These are phyloP conservation scores for Ceratocystis harringtonii DNA, from an alignment of 2,329 filamentous ascomycete species.

Conservation along the genomic window DNA sequence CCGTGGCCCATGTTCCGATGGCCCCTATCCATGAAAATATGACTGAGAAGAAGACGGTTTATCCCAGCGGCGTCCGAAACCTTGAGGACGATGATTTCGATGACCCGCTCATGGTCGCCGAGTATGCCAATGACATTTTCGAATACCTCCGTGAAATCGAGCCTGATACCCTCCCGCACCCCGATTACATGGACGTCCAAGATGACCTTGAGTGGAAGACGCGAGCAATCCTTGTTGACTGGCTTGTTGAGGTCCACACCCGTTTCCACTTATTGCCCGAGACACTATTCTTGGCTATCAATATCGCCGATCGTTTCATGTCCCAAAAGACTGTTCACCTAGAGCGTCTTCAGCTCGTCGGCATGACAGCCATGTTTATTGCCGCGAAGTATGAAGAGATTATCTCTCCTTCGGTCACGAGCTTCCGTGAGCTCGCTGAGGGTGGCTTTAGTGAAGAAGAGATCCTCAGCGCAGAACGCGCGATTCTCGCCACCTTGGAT, in stretches of 20 bases:
- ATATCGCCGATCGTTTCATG: conserved; percentile 96
- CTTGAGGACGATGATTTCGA: conserved; percentile 78
- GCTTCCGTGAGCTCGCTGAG: conserved; percentile 94
- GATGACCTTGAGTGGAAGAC: conserved; percentile 97
- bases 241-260: conserved; percentile 96
- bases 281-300: conserved; percentile 90
- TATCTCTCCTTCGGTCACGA: conserved; percentile 86
- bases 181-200: conserved; percentile 89
- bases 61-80: conserved; percentile 36
- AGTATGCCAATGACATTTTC: conserved; percentile 95
- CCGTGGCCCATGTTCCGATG: conserved; percentile 17
- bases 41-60: conserved; percentile 22
- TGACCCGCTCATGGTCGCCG: conserved; percentile 93
- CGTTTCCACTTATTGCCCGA: conserved; percentile 91
- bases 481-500: conserved; percentile 77
- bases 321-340: conserved; percentile 91
- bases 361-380: conserved; percentile 98
- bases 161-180: conserved; percentile 63
- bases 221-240: conserved; percentile 90
- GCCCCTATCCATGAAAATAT: conserved; percentile 17
- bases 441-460: conserved; percentile 91
- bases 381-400: conserved; percentile 99
- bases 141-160: conserved; percentile 87
- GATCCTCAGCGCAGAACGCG: conserved; percentile 93
- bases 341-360: conserved; percentile 88